These are phyloP conservation scores for Filobasidium wieringae DNA, from an alignment of 768 basidiomycete species.

Conservation along the genomic window DNA sequence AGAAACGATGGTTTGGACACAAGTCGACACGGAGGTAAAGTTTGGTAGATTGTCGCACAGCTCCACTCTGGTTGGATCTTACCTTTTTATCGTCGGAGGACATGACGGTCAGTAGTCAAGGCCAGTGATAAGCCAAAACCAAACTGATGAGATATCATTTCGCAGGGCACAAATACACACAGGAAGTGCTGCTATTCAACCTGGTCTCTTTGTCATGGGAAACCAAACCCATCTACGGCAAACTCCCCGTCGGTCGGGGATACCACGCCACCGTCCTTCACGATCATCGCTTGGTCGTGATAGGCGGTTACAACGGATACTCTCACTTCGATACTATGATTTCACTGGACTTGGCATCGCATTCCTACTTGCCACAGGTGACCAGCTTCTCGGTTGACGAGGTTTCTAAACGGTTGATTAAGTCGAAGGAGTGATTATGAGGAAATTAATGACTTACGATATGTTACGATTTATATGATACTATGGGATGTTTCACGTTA, in stretches of 20 bases:
- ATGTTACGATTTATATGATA: no score
- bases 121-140: no score
- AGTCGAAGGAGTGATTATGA: no score
- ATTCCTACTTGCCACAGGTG: conserved; percentile 81
- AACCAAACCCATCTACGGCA: conserved; percentile 54
- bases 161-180: conserved; percentile 42
- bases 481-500: no score
- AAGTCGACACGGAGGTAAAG: conserved; percentile 36
- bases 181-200: conserved; percentile 70
- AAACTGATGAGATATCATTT: neutral
- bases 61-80: conserved; percentile 80
- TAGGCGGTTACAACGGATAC: conserved; percentile 59
- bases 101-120: conserved; percentile 55
- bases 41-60: conserved; percentile 66
- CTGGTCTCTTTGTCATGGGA: conserved; percentile 80
- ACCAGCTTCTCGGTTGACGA: conserved; percentile 25
- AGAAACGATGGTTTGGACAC: conserved; percentile 38
- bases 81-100: conserved; percentile 78
- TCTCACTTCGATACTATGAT: conserved; percentile 70
- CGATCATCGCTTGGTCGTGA: conserved; percentile 71
- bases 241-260: conserved; percentile 60
- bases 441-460: no score
- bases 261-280: conserved; percentile 68
- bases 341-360: conserved; percentile 71
- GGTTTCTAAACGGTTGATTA: neutral